Conservation (phyloP, 345 rosid genomes). For the Rhizophora apiculata region DNA sequence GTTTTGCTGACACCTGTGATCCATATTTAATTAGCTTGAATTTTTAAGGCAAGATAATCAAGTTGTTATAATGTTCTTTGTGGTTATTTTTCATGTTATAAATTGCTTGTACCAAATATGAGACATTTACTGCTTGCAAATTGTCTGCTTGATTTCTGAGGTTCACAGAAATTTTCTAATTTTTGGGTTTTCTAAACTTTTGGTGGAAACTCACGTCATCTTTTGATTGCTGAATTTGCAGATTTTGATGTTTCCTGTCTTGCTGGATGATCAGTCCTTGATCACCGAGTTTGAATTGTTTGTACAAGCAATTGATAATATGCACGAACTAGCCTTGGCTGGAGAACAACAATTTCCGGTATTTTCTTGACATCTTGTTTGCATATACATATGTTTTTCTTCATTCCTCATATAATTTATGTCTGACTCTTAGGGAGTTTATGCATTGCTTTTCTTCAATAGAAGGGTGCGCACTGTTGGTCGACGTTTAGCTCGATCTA, state of each 20-base stretch:
- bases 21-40: neutral
- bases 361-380: constrained; percentile 18
- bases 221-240: constrained; percentile 28
- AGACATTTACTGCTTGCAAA: neutral
- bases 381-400: neutral
- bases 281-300: constrained; percentile 76
- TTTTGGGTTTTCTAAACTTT: neutral
- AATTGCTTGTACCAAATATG: neutral
- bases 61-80: neutral
- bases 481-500: constrained; percentile 74
- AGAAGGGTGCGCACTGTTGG: constrained; percentile 87
- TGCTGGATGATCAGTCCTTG: constrained; percentile 73
- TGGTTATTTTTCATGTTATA: neutral
- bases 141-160: neutral
- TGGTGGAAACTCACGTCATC: neutral
- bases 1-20: neutral
- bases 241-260: constrained; percentile 94
- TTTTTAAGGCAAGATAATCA: neutral
- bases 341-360: constrained; percentile 92
- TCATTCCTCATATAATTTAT: constrained; percentile 19
- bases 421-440: constrained; percentile 62
- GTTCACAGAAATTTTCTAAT: neutral
- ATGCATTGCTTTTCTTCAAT: constrained; percentile 81
- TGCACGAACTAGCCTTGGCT: constrained; percentile 92
- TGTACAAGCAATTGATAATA: constrained; percentile 79